Percentiles rank a stretch among this genome's conserved stretches.
Evolutionary conservation across 352 stramenopile species (phyloP).

Genomic region (Pythium periplocum): DNA sequence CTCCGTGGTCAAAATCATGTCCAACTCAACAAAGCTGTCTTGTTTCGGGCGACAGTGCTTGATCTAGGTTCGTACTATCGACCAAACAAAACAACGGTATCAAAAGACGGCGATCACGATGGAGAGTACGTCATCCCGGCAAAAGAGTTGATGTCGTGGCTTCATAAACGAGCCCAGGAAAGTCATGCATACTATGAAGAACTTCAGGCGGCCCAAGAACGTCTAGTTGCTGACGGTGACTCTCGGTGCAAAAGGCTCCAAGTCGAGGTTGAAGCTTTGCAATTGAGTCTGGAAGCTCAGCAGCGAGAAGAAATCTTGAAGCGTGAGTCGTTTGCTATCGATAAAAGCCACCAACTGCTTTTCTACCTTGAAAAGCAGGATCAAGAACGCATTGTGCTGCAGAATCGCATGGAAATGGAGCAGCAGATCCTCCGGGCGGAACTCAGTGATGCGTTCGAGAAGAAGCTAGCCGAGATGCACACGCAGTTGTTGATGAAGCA

Average conservation of each 20-base stretch:
- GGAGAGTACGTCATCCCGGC: constrained; percentile 13
- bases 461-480: constrained; percentile 48
- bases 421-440: constrained; percentile 35
- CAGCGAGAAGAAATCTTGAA: constrained; percentile 27
- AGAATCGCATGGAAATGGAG: constrained; percentile 30
- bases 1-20: constrained; percentile 7
- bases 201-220: no score
- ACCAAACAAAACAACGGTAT: background rate
- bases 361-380: constrained; percentile 32
- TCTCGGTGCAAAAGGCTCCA: no score
- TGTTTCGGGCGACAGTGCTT: constrained; percentile 3
- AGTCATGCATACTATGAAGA: no score
- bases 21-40: background rate
- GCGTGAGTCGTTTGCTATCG: constrained; percentile 36
- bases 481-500: constrained; percentile 45
- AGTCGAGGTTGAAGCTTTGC: no score
- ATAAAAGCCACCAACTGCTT: constrained; percentile 35
- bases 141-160: no score
- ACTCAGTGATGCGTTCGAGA: constrained; percentile 47
- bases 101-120: background rate
- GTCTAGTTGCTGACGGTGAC: no score
- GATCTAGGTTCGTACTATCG: constrained; percentile 8
- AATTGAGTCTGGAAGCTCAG: no score
- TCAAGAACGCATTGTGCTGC: constrained; percentile 21
- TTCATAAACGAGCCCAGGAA: no score